Evolutionary conservation across 495 filamentous ascomycete species (phyloP).

Genomic region (Hyaloscypha bicolor): DNA sequence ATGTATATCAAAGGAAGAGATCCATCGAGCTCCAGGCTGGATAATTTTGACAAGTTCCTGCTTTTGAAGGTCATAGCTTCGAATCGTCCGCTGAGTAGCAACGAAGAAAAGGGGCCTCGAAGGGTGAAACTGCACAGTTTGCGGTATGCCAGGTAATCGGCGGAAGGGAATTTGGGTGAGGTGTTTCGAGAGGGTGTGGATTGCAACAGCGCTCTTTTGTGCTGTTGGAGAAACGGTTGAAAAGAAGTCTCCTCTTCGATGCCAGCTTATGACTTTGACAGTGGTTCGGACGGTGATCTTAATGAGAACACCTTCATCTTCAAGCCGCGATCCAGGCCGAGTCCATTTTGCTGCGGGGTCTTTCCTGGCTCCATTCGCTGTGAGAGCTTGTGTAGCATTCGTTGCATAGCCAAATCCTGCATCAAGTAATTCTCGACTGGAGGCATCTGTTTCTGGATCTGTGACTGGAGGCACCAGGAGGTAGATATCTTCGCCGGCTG

Average conservation of each 20-base stretch:
- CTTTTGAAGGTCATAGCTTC: constrained; percentile 86
- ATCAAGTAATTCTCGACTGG: constrained; percentile 75
- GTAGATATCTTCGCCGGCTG: constrained; percentile 82
- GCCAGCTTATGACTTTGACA: constrained; percentile 92
- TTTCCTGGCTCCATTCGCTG: constrained; percentile 66
- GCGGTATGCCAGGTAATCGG: constrained; percentile 79
- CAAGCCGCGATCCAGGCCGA: constrained; percentile 71
- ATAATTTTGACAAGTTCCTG: constrained; percentile 89
- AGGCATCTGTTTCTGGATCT: constrained; percentile 70
- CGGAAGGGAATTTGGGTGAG: constrained; percentile 93
- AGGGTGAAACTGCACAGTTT: constrained; percentile 93
- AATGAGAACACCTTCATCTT: constrained; percentile 75
- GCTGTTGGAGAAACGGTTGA: constrained; percentile 83
- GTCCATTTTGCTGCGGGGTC: constrained; percentile 79
- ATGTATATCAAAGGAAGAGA: constrained; percentile 90
- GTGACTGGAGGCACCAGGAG: constrained; percentile 75
- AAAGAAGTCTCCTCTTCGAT: constrained; percentile 93
- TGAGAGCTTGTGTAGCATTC: constrained; percentile 56
- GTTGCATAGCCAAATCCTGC: constrained; percentile 90
- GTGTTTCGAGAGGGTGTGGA: constrained; percentile 95
- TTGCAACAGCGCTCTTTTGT: constrained; percentile 82
- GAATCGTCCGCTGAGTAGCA: constrained; percentile 88
- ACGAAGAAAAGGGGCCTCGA: constrained; percentile 92
- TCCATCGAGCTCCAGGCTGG: constrained; percentile 92
- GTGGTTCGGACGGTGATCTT: constrained; percentile 78